These are phyloP conservation scores for Elsinoe necatrix DNA, from an alignment of 2,329 filamentous ascomycete species.

Conservation along the genomic window DNA sequence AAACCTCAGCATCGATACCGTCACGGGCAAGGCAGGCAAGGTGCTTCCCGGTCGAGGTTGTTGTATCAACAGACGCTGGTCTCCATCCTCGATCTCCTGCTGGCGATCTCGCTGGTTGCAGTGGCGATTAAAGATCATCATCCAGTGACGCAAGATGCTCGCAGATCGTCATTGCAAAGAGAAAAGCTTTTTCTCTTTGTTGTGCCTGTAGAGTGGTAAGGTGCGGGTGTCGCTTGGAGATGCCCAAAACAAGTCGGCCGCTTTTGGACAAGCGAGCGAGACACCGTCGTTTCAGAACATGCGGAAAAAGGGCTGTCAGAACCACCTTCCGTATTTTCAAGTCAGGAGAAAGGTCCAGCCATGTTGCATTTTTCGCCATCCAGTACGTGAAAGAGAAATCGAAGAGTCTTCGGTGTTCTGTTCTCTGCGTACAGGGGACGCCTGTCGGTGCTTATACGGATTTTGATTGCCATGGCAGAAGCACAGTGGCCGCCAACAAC, in stretches of 20 bases:
- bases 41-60: too few relatives aligned
- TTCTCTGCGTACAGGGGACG: background rate
- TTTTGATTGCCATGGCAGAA: background rate
- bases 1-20: background rate
- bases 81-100: background rate
- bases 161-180: constrained; percentile 2
- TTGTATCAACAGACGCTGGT: too few relatives aligned
- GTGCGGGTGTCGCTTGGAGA: constrained; percentile 9
- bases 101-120: background rate
- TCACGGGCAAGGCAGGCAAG: background rate
- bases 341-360: constrained; percentile 5
- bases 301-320: background rate
- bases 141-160: background rate
- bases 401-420: background rate
- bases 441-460: background rate
- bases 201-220: background rate
- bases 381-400: background rate
- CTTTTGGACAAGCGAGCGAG: constrained; percentile 1
- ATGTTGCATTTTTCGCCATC: background rate
- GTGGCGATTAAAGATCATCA: background rate
- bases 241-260: background rate
- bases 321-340: background rate
- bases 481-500: background rate
- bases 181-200: background rate
- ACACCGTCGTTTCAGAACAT: constrained; percentile 11